phyloP scores from a whole-genome alignment of 2,329 filamentous ascomycete genomes.

The Cercospora janseana region DNA sequence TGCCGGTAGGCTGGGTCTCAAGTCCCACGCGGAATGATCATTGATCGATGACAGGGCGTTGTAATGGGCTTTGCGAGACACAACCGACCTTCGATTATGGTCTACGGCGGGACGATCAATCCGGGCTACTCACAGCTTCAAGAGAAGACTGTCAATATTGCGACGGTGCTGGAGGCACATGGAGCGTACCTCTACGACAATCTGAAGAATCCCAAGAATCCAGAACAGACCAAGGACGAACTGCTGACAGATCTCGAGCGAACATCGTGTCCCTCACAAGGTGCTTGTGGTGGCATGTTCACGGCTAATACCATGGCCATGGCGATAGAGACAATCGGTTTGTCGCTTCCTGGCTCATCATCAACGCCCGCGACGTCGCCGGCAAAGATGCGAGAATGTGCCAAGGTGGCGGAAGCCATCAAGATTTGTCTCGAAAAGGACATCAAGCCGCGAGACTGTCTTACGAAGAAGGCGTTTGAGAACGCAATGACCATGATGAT shows the following conservation, averaged over 20 bases:
- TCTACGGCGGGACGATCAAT: slow-evolving; percentile 88
- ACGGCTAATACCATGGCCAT: slow-evolving; percentile 94
- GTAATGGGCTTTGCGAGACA: slow-evolving; percentile 82
- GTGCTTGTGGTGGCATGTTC: slow-evolving; percentile 90
- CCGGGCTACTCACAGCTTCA: slow-evolving; percentile 79
- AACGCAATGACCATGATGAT: slow-evolving; percentile 89
- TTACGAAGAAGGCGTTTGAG: slow-evolving; percentile 78
- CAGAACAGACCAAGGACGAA: slow-evolving; percentile 68
- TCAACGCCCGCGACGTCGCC: slow-evolving; percentile 78
- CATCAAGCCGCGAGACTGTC: slow-evolving; percentile 74
- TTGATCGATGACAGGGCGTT: slow-evolving; percentile 10
- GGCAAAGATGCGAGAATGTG: slow-evolving; percentile 82
- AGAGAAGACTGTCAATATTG: slow-evolving; percentile 79
- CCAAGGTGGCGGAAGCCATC: slow-evolving; percentile 76
- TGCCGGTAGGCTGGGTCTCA: slow-evolving; percentile 67
- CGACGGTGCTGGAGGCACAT: slow-evolving; percentile 81
- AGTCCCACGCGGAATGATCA: neutral
- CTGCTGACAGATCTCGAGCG: slow-evolving; percentile 80
- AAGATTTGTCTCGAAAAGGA: slow-evolving; percentile 75
- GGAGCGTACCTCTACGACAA: slow-evolving; percentile 78
- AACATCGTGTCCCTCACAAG: slow-evolving; percentile 73
- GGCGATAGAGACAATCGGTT: slow-evolving; percentile 83
- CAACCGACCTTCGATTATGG: slow-evolving; percentile 90
- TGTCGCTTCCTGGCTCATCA: slow-evolving; percentile 78
- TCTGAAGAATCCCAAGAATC: slow-evolving; percentile 67